Percentiles rank a stretch among this genome's conserved stretches.
Conservation (phyloP, 2,329 filamentous ascomycete species). For the Pleurostoma richardsiae region DNA sequence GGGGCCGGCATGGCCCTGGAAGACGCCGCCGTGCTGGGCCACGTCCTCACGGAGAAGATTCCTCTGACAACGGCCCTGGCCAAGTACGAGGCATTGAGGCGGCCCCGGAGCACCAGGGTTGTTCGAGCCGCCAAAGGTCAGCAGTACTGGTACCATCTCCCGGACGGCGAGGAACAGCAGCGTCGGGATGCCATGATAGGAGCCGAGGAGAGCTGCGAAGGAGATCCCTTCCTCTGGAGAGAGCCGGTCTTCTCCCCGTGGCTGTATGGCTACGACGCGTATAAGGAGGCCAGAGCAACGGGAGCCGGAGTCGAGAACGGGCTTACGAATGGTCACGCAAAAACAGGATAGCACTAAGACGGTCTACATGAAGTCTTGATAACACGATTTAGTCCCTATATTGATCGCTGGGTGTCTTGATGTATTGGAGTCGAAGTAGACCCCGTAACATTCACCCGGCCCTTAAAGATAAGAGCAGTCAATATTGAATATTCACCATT, state of each 20-base stretch:
- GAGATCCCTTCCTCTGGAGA: slow-evolving; percentile 6
- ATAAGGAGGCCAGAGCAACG: slow-evolving; percentile 4
- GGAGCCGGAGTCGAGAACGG: neutral
- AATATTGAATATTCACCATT: too few relatives aligned
- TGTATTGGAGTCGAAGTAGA: too few relatives aligned
- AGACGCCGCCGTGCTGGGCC: slow-evolving; percentile 5
- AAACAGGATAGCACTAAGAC: neutral
- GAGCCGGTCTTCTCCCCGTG: slow-evolving; percentile 7
- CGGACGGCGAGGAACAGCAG: slow-evolving; percentile 6
- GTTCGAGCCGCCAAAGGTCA: slow-evolving; percentile 5
- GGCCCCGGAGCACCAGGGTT: slow-evolving; percentile 7
- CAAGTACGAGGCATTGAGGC: slow-evolving; percentile 5
- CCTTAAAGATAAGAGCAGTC: too few relatives aligned
- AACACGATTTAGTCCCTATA: too few relatives aligned
- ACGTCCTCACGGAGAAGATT: slow-evolving; percentile 2
- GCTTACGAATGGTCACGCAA: slow-evolving; percentile 3
- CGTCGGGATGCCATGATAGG: slow-evolving; percentile 5
- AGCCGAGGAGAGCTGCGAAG: neutral
- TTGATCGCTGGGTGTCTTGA: too few relatives aligned
- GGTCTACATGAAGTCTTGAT: too few relatives aligned
- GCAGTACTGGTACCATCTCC: slow-evolving; percentile 7
- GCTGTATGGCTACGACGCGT: slow-evolving; percentile 8
- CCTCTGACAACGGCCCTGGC: slow-evolving; percentile 4
- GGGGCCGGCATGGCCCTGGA: slow-evolving; percentile 5
- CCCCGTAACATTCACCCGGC: too few relatives aligned